Conservation (phyloP, 768 basidiomycete species). For the Naganishia randhawae region DNA sequence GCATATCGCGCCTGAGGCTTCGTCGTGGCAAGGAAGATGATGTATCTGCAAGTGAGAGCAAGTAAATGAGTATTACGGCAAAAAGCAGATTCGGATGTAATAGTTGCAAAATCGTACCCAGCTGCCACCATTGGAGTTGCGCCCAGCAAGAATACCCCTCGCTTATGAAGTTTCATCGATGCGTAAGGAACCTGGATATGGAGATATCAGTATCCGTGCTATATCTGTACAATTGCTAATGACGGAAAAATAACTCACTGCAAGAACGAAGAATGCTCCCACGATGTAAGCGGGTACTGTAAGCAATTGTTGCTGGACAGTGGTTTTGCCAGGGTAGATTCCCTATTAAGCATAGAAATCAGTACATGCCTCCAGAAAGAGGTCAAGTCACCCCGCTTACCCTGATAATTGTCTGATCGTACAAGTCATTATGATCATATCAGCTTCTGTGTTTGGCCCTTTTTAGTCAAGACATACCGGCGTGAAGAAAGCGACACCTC, state of each 20-base stretch:
- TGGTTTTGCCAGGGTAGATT: constrained; percentile 35
- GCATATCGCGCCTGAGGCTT: constrained; percentile 26
- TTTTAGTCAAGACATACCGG: constrained; percentile 30
- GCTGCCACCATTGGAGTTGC: constrained; percentile 29
- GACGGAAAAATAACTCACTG: constrained; percentile 1
- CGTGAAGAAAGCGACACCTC: constrained; percentile 28
- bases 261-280: constrained; percentile 31
- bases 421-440: background rate
- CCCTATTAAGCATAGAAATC: background rate
- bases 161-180: constrained; percentile 32
- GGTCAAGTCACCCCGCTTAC: background rate
- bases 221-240: background rate
- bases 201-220: background rate
- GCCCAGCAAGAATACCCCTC: constrained; percentile 29
- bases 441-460: background rate
- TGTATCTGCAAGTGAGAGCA: background rate
- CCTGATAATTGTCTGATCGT: constrained; percentile 35
- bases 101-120: constrained; percentile 26
- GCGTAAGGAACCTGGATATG: constrained; percentile 25
- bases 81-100: background rate
- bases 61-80: constrained; percentile 9
- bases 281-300: constrained; percentile 34
- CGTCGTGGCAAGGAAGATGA: constrained; percentile 26
- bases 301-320: constrained; percentile 33
- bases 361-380: background rate